A percentile compares a stretch with the other conserved stretches of the same genome.
phyloP scores from a whole-genome alignment of 371 early-diverging fungal genomes.

The Syncephalastrum monosporum region DNA sequence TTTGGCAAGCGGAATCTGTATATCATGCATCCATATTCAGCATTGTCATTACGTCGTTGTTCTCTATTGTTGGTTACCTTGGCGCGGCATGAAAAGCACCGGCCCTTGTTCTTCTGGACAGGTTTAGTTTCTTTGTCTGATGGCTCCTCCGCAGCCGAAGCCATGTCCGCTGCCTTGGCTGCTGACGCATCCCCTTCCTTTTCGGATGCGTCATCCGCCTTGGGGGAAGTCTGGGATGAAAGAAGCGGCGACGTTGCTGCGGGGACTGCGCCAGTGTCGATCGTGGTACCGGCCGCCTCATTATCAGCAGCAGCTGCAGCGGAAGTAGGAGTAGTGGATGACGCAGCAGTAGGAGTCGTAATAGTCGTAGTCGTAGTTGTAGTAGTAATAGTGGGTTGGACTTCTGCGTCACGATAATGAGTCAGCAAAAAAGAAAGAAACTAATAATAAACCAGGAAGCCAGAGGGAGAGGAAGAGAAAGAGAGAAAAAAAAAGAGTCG shows the following conservation, averaged over 20 bases:
- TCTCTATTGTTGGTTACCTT: conserved; percentile 42
- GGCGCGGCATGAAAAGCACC: conserved; percentile 71
- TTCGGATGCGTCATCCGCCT: not conserved
- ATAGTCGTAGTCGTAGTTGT: too few relatives aligned
- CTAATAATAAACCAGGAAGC: too few relatives aligned
- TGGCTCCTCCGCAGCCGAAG: conserved; percentile 5
- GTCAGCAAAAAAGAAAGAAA: too few relatives aligned
- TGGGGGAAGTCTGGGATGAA: too few relatives aligned
- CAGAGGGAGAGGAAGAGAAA: too few relatives aligned
- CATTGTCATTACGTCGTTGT: not conserved
- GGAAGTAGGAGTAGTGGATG: not conserved
- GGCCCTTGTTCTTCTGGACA: conserved; percentile 67
- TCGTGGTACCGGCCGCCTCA: not conserved
- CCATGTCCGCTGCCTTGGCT: conserved; percentile 1
- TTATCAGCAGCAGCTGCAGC: not conserved
- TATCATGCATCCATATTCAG: not conserved
- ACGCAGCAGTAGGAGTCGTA: too few relatives aligned
- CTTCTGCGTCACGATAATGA: too few relatives aligned
- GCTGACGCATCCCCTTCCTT: conserved; percentile 13
- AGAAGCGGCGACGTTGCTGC: too few relatives aligned
- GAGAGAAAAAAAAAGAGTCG: too few relatives aligned
- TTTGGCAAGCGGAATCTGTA: conserved; percentile 75
- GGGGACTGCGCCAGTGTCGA: conserved; percentile 6
- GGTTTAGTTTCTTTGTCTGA: conserved; percentile 11
- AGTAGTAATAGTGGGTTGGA: too few relatives aligned